phyloP scores from a whole-genome alignment of 2,329 filamentous ascomycete genomes.

The Aspergillus pseudoterreus region DNA sequence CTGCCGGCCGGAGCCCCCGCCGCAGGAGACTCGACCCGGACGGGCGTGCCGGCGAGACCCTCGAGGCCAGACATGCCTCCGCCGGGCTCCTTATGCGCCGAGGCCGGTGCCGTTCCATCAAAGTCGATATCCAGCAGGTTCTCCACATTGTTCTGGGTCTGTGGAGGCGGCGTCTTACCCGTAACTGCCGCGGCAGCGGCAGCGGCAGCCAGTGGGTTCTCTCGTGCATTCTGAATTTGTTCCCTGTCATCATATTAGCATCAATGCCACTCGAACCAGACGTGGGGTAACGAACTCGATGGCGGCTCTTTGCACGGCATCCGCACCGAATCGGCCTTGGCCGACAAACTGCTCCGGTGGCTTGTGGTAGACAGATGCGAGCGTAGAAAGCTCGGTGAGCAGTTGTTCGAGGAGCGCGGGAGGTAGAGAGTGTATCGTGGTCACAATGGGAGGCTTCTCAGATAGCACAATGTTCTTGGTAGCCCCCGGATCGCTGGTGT shows the following conservation, averaged over 20 bases:
- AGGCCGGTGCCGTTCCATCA: conserved; percentile 89
- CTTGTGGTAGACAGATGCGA: conserved; percentile 98
- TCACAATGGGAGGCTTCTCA: conserved; percentile 88
- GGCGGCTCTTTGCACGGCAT: conserved; percentile 89
- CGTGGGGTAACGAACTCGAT: conserved; percentile 62
- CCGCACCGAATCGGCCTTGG: conserved; percentile 87
- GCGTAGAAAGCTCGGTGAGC: conserved; percentile 85
- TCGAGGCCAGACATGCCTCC: conserved; percentile 63
- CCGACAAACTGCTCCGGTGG: conserved; percentile 97
- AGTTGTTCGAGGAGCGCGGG: conserved; percentile 80
- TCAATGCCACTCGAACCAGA: not conserved
- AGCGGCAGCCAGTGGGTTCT: conserved; percentile 89
- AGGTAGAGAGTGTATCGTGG: conserved; percentile 87
- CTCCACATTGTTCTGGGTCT: conserved; percentile 74
- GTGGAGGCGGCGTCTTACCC: conserved; percentile 49
- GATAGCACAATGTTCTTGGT: conserved; percentile 93
- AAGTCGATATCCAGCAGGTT: conserved; percentile 96
- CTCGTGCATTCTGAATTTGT: conserved; percentile 83
- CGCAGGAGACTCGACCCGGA: conserved; percentile 46
- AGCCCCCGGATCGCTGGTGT: conserved; percentile 73
- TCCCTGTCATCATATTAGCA: conserved; percentile 51
- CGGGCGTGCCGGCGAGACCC: conserved; percentile 55
- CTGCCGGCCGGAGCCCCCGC: conserved; percentile 33
- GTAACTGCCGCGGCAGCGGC: conserved; percentile 63
- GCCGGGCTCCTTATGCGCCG: conserved; percentile 63